Conservation (phyloP, 768 basidiomycete genomes). For the Lentinus brumalis region DNA sequence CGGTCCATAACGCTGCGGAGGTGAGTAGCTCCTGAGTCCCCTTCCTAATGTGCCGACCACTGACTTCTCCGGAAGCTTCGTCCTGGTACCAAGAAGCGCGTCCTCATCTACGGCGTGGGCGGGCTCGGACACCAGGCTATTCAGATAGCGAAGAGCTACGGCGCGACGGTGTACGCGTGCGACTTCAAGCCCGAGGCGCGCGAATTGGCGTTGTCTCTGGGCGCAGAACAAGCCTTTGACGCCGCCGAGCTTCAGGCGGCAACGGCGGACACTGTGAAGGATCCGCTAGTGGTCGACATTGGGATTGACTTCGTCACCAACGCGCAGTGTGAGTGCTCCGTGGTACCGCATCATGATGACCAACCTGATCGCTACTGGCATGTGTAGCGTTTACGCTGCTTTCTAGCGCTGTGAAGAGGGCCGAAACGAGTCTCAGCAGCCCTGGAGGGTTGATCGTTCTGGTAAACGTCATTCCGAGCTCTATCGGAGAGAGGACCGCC, state of each 20-base stretch:
- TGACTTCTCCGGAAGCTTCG: background rate
- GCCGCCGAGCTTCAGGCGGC: slow-evolving; percentile 3
- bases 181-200: slow-evolving; percentile 16
- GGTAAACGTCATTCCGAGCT: background rate
- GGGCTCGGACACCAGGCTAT: slow-evolving; percentile 32
- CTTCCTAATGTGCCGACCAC: too few species aligned
- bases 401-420: background rate
- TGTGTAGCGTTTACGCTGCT: slow-evolving; percentile 1
- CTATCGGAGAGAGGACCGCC: too few species aligned
- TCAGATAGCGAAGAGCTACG: slow-evolving; percentile 16
- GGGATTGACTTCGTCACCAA: slow-evolving; percentile 12
- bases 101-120: slow-evolving; percentile 40
- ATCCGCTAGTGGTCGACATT: slow-evolving; percentile 11
- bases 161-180: slow-evolving; percentile 14
- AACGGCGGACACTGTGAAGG: background rate
- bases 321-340: slow-evolving; percentile 5
- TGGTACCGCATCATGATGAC: too few species aligned
- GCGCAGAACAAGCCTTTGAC: slow-evolving; percentile 7
- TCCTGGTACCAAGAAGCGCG: slow-evolving; percentile 10
- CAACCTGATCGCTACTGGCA: too few species aligned
- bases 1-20: slow-evolving; percentile 6
- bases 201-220: slow-evolving; percentile 9
- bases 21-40: background rate
- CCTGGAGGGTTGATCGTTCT: background rate
- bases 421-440: background rate